A percentile compares a stretch with the other conserved stretches of the same genome.
Conservation (phyloP, 768 basidiomycete genomes). For the Russula brevipes region DNA sequence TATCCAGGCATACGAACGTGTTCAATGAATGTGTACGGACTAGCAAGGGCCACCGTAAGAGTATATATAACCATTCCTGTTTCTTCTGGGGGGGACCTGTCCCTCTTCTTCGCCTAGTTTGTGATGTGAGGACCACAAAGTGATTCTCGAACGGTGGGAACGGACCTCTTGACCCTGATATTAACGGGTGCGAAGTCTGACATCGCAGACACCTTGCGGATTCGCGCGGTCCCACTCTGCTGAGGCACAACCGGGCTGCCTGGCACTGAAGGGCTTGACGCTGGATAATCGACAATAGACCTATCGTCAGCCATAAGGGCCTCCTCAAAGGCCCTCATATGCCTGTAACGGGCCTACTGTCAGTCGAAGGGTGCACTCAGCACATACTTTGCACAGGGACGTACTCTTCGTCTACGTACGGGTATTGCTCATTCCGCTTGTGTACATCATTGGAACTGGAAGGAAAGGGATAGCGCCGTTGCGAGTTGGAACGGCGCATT, state of each 20-base stretch:
- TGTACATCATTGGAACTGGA: slow-evolving; percentile 35
- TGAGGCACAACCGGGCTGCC: slow-evolving; percentile 24
- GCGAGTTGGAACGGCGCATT: slow-evolving; percentile 11
- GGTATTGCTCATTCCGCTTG: slow-evolving; percentile 1
- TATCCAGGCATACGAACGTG: neutral
- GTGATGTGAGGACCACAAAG: neutral
- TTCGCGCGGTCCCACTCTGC: slow-evolving; percentile 38
- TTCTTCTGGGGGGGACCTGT: slow-evolving; percentile 35
- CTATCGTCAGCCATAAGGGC: slow-evolving; percentile 63
- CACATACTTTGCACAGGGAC: slow-evolving; percentile 27
- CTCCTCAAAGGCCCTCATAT: slow-evolving; percentile 72
- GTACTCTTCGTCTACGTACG: slow-evolving; percentile 68
- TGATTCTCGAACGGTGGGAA: neutral
- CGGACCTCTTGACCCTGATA: slow-evolving; percentile 69
- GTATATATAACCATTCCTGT: slow-evolving; percentile 70
- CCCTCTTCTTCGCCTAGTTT: slow-evolving; percentile 36
- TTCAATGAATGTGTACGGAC: slow-evolving; percentile 38
- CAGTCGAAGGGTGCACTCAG: slow-evolving; percentile 3
- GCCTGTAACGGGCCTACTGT: slow-evolving; percentile 33
- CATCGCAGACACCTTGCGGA: slow-evolving; percentile 76
- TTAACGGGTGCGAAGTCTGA: slow-evolving; percentile 91
- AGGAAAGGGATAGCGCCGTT: slow-evolving; percentile 1
- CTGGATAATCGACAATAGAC: slow-evolving; percentile 33
- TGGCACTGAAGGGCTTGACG: slow-evolving; percentile 32
- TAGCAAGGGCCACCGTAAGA: slow-evolving; percentile 83